phyloP scores from a whole-genome alignment of 2,329 filamentous ascomycete genomes.

The Botrytis paeoniae region DNA sequence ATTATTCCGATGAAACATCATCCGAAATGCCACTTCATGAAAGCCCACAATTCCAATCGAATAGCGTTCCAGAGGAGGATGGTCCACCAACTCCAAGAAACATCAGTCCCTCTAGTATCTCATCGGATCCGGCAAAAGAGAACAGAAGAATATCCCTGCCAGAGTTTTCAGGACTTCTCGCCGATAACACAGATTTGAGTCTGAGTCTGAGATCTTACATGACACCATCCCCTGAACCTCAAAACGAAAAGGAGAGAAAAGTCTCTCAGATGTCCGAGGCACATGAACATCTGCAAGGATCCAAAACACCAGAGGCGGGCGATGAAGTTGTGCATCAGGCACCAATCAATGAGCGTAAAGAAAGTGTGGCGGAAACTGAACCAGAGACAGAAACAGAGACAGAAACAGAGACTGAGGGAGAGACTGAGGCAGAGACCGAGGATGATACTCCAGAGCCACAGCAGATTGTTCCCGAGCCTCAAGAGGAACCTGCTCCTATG shows the following conservation, averaged over 20 bases:
- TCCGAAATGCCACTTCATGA: slow-evolving; percentile 23
- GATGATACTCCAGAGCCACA: slow-evolving; percentile 4
- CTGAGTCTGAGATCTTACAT: slow-evolving; percentile 55
- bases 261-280: slow-evolving; percentile 30
- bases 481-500: slow-evolving; percentile 28
- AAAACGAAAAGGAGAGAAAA: slow-evolving; percentile 27
- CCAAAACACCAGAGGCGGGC: slow-evolving; percentile 15
- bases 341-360: background rate
- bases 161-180: slow-evolving; percentile 48
- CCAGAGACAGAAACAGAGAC: background rate
- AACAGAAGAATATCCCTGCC: slow-evolving; percentile 40
- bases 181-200: slow-evolving; percentile 50
- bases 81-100: slow-evolving; percentile 51
- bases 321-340: background rate
- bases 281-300: slow-evolving; percentile 22
- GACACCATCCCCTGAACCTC: slow-evolving; percentile 41
- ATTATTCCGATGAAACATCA: slow-evolving; percentile 48
- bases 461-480: background rate
- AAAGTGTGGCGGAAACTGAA: background rate
- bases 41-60: slow-evolving; percentile 28
- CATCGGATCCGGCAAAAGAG: slow-evolving; percentile 27
- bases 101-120: slow-evolving; percentile 38
- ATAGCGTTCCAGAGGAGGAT: slow-evolving; percentile 45
- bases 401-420: background rate
- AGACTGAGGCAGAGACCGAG: background rate